phyloP scores from a whole-genome alignment of 2,329 filamentous ascomycete species.

The Fusarium subtropicale region DNA sequence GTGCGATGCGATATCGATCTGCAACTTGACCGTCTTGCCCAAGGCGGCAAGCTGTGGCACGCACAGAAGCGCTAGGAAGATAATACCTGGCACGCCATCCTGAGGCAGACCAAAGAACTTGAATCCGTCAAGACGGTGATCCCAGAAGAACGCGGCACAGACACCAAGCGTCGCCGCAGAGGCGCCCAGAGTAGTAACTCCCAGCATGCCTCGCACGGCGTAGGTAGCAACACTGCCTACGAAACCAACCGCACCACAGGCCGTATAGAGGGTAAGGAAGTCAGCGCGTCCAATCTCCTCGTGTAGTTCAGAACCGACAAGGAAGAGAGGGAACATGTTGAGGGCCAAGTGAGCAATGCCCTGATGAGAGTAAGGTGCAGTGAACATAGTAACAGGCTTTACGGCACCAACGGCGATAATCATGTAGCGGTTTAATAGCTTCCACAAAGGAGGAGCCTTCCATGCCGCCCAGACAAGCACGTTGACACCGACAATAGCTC shows the following conservation, averaged over 20 bases:
- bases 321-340: slow-evolving; percentile 75
- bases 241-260: slow-evolving; percentile 68
- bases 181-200: slow-evolving; percentile 70
- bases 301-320: slow-evolving; percentile 75
- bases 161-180: slow-evolving; percentile 74
- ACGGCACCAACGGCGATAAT: slow-evolving; percentile 73
- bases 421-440: slow-evolving; percentile 75
- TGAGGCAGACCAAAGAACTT: slow-evolving; percentile 68
- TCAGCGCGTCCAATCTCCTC: slow-evolving; percentile 76
- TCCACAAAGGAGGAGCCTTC: slow-evolving; percentile 74
- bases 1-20: slow-evolving; percentile 65
- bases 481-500: slow-evolving; percentile 71
- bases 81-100: slow-evolving; percentile 67
- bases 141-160: slow-evolving; percentile 70
- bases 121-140: slow-evolving; percentile 67
- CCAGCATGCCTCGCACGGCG: slow-evolving; percentile 59
- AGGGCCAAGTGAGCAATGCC: slow-evolving; percentile 66
- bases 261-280: slow-evolving; percentile 75
- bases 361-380: slow-evolving; percentile 77
- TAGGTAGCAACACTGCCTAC: slow-evolving; percentile 67
- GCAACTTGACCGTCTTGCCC: slow-evolving; percentile 56
- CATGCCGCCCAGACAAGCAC: slow-evolving; percentile 67
- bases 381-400: slow-evolving; percentile 69
- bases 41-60: slow-evolving; percentile 63
- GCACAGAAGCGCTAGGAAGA: slow-evolving; percentile 63